These are phyloP conservation scores for Kitagawia praeruptora DNA, from an alignment of 129 eudicot species.

Conservation along the genomic window DNA sequence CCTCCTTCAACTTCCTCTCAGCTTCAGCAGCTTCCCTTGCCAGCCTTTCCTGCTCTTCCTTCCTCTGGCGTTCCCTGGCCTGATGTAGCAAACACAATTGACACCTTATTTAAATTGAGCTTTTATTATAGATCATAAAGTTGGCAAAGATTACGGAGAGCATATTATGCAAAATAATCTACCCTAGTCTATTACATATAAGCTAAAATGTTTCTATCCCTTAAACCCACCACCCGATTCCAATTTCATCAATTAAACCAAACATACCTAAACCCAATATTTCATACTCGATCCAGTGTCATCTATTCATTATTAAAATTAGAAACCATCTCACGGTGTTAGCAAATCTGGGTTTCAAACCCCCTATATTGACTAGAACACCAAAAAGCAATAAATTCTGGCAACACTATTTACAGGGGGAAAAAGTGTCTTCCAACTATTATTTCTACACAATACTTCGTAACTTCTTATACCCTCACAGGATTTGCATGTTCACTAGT, in stretches of 20 bases:
- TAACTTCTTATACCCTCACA: background rate
- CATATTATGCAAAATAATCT: background rate
- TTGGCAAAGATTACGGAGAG: background rate
- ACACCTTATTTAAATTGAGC: background rate
- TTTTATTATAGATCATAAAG: background rate
- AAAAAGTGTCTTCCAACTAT: background rate
- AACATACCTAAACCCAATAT: background rate
- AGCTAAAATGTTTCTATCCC: background rate
- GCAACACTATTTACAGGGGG: background rate
- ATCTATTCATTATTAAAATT: background rate
- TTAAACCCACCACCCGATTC: too few relatives aligned
- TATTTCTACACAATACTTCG: background rate
- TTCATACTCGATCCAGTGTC: background rate
- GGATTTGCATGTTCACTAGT: background rate
- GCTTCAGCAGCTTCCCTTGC: constrained; percentile 93
- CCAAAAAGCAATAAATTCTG: background rate
- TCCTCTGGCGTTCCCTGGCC: constrained; percentile 87
- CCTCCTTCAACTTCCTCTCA: constrained; percentile 75
- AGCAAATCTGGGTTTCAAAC: background rate
- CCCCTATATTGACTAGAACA: background rate
- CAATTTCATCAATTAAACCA: background rate
- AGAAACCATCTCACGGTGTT: background rate
- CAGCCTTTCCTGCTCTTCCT: constrained; percentile 72
- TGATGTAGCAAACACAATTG: constrained; percentile 20
- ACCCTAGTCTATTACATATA: background rate